Evolutionary conservation across 2,329 filamentous ascomycete genomes (phyloP), one percentile per base, ranked within the genome.

Genomic region (Ascochyta pisi): DNA sequence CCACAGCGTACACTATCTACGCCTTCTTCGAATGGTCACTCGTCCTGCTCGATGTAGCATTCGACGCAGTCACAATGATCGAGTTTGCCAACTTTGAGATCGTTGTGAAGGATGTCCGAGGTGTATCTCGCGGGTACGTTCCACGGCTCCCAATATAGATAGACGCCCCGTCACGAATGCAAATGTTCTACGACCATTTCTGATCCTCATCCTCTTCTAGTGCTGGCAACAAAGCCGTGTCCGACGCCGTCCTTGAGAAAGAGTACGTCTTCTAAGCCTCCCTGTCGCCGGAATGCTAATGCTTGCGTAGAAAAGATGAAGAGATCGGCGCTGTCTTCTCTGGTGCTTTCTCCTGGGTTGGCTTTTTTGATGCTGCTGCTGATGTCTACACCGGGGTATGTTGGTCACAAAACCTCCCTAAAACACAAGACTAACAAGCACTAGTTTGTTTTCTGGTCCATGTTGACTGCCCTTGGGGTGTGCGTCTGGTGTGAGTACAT

Each of bases 11-110:
- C 78, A 99, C 95, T 1, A 96, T 84, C 48, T 99, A 99, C 77
- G 89, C 95, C 61, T 97, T 99, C 79, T 97, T 98, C 77, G 95
- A 99, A 77, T 99, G 95, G 95, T 83, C 92, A 22, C 83, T 99
- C 60, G 92, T 99, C 71, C 81, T 99, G 65, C 91, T 96, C 75
- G 95, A 99, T 76, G 92, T 99, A 54, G 94, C 86, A 27, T 99
- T 99, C 78, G 95, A 99, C 79, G 92, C 95, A 48, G 89, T 98
- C 57, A 98, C 95, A 10, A 89, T 91, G 54, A 81, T 96, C 69
- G 95, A 99, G 80, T 99, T 98, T 80, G 84, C 88, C 61, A 86
- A 89, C 50, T 90, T 98, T 73, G 94, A 98, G 76, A 81, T 99
- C 69, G 84, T 92, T 66, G 83, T 99, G 63, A 91, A 86, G 81